phyloP scores from a whole-genome alignment of 75 land plant species.

The Pinus albicaulis region DNA sequence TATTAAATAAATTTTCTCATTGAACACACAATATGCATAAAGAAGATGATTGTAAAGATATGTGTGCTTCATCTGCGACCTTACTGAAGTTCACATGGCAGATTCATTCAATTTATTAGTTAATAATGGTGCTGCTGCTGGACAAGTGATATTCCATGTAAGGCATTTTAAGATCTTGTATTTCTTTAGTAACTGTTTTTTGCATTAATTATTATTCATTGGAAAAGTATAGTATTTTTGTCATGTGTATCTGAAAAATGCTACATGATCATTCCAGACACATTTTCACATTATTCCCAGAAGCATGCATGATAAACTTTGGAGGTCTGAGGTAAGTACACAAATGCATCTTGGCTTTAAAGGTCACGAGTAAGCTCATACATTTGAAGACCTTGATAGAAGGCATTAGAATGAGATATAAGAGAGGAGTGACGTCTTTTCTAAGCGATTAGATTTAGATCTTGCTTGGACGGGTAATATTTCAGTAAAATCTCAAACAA shows the following conservation, averaged over 20 bases:
- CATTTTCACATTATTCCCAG: slow-evolving; percentile 92
- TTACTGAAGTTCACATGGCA: slow-evolving; percentile 24
- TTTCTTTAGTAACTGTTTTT: neutral
- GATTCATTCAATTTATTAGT: slow-evolving; percentile 94
- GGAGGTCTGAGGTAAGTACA: slow-evolving; percentile 72
- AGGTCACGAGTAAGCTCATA: neutral
- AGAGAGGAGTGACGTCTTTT: neutral
- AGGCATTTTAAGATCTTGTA: slow-evolving; percentile 13
- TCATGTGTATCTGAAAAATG: neutral
- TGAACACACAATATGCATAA: neutral
- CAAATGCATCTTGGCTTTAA: neutral
- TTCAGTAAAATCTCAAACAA: neutral
- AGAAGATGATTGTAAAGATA: neutral
- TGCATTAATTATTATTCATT: slow-evolving; percentile 1
- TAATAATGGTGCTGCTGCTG: slow-evolving; percentile 91
- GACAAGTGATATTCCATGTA: slow-evolving; percentile 95
- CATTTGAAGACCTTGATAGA: neutral
- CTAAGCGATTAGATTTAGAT: neutral
- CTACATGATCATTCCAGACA: slow-evolving; percentile 45
- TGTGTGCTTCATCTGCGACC: neutral
- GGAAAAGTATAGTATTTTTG: neutral
- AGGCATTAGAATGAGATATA: neutral
- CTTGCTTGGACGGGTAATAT: neutral
- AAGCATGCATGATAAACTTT: slow-evolving; percentile 55
- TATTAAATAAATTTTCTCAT: neutral